These are phyloP conservation scores for Dalbergia cochinchinensis DNA, from an alignment of 306 rosid genomes.

Conservation along the genomic window DNA sequence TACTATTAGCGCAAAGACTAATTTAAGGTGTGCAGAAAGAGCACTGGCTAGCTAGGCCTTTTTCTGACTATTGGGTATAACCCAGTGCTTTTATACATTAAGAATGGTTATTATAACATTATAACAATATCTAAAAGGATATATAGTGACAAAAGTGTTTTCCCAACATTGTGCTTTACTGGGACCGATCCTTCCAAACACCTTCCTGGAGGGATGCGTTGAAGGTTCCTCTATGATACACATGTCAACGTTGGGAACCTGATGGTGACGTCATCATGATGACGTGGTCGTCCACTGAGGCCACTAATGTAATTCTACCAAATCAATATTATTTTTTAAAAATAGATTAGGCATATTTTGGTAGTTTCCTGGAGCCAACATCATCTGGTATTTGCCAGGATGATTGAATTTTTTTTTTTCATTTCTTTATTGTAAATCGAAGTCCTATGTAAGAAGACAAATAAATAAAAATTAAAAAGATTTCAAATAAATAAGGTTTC, in stretches of 20 bases:
- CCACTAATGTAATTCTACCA: not conserved
- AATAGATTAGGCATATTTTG: not conserved
- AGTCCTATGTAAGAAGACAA: not conserved
- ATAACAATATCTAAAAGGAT: not conserved
- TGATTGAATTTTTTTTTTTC: no score
- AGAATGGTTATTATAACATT: not conserved
- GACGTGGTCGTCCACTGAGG: constrained; percentile 42
- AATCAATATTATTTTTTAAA: not conserved
- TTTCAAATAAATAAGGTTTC: not conserved
- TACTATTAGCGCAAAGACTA: constrained; percentile 8
- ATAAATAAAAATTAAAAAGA: no score
- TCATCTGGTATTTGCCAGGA: not conserved
- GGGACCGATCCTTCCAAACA: constrained; percentile 50
- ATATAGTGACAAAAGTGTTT: not conserved
- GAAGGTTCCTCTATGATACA: constrained; percentile 52
- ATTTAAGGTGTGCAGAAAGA: not conserved
- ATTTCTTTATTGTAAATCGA: not conserved
- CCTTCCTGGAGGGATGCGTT: constrained; percentile 51
- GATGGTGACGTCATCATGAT: constrained; percentile 34
- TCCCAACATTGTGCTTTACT: constrained; percentile 22
- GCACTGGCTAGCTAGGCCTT: not conserved
- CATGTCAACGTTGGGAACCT: constrained; percentile 32
- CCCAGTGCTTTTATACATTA: constrained; percentile 19
- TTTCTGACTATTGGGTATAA: constrained; percentile 14
- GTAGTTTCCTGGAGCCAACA: not conserved